Evolutionary conservation across 345 rosid species (phyloP), one percentile per base, ranked within the genome.

Genomic region (Brassica rapa): DNA sequence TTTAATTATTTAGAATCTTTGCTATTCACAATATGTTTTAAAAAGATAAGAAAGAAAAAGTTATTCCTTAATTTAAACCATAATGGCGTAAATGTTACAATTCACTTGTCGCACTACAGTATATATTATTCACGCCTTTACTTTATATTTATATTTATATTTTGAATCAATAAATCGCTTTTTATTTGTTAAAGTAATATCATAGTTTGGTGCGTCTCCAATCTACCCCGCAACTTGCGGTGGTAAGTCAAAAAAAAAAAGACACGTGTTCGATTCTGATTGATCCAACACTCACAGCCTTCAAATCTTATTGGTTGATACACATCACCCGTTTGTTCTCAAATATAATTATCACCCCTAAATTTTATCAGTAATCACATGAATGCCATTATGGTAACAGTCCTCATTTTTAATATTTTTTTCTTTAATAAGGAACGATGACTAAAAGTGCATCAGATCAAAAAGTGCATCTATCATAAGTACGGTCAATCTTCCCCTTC

Each of bases 141-240:
- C 51, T 29, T 67, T 12, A 41, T 27, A 1, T 30, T 41, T 39
- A 27, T 27, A 27, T 27, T 27, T 39, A 27, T 27, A 27, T 27
- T 27, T 72, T 66, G 33, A 14, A 14, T 49, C n/a, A 66, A 51
- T 68, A 24, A 79, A 53, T 51, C 30, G 63, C 62, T 62, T 74
- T 68, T 55, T 68, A n/a, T 75, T 68, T 75, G 62, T 39, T 32
- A 69, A 72, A 61, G 16, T 19, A 73, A 55, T 59, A 73, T 62
- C 49, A 62, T 68, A 73, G 74, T 79, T 77, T 73, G 51, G 61
- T 79, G 79, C 78, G 68, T 49, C 67, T 60, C 66, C 62, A 70
- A 80, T 80, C 83, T 74, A 74, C 83, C 75, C 79, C 83, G 72
- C 79, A 74, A 74, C 67, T 68, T 68, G 79, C 75, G 79, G 75